phyloP scores from a whole-genome alignment of 352 stramenopile genomes.

The Pythium volutum region DNA sequence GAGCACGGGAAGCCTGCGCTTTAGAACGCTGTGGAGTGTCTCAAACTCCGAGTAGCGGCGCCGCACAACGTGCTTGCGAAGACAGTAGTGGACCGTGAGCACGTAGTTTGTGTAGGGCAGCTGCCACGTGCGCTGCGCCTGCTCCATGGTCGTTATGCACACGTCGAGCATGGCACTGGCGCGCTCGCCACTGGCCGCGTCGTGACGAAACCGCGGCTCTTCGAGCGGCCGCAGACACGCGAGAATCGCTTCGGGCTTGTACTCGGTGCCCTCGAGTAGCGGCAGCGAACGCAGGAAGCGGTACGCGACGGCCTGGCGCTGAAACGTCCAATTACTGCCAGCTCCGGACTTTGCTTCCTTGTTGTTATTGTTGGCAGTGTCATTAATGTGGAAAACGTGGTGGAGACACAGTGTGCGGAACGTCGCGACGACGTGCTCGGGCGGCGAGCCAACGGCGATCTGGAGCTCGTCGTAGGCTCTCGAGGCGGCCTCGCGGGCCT shows the following conservation, averaged over 20 bases:
- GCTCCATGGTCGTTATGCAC: constrained; percentile 56
- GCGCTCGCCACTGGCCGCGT: constrained; percentile 27
- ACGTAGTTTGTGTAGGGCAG: constrained; percentile 79
- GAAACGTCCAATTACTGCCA: constrained; percentile 32
- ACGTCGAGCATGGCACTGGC: constrained; percentile 65
- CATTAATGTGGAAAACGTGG: constrained; percentile 29
- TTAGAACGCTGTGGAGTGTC: constrained; percentile 38
- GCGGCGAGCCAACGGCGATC: constrained; percentile 41
- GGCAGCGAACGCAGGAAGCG: constrained; percentile 60
- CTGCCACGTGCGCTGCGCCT: constrained; percentile 43
- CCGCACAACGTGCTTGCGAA: constrained; percentile 62
- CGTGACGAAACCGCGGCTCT: constrained; percentile 10
- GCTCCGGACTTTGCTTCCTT: background rate
- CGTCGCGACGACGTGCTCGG: constrained; percentile 43
- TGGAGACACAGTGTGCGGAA: constrained; percentile 54
- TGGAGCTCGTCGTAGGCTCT: constrained; percentile 59
- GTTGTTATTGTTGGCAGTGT: background rate
- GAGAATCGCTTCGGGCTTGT: constrained; percentile 33
- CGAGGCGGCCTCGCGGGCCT: constrained; percentile 35
- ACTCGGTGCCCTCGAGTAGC: constrained; percentile 37
- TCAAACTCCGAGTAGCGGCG: constrained; percentile 67
- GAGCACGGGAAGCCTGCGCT: constrained; percentile 46
- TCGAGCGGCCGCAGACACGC: constrained; percentile 45
- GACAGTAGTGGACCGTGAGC: constrained; percentile 65
- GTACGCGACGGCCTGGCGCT: constrained; percentile 61